Base-by-base conservation (phyloP, 805 yeast species). In the Ogataea methanolica region DNA sequence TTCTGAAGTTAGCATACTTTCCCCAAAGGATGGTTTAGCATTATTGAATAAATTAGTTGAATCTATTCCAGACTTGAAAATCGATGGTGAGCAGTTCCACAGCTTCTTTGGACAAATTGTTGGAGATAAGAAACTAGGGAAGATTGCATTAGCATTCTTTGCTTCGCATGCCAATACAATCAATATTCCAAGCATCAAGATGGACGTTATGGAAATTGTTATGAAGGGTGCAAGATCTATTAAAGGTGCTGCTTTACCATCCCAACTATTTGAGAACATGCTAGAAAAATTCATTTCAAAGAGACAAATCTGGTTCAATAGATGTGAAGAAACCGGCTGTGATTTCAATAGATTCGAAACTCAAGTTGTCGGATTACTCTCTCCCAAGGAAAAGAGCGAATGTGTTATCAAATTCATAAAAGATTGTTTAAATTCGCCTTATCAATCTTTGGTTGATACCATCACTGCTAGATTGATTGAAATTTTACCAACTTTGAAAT, bases 381-480 rank as follows among this genome's bases (percentile, higher is more conserved):
- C 85, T 6, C 69, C 76, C 9, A 80, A 76, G 51, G 95, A 87
- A 48, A 79, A 79, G 58, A 72, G 73, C 45, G 65, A 62, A 8
- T 67, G 68, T 46, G 88, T 83, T 43, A 73, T 85, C 43, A 77
- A 76, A 23, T 87, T 90, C 66, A 58, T 88, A 33, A 74, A 80
- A 43, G 63, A 67, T 14, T 75, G 80, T 15, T 70, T 88, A 51
- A 70, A 72, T 43, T 71, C 79, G 5, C 65, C 72, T 2, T 61
- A 58, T 48, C 74, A 72, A 43, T 64, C 66, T 6, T 58, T 80
- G 22, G 72, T 79, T 17, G 76, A 67, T 37, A 60, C 72, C 2
- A 81, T 84, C 2, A 73, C 80, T 39, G 56, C 65, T 19, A 80
- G 82, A 51, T 56, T 88, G 19, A 61, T 73, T n/a, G 57, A 63